Percentiles rank a stretch among this genome's conserved stretches.
phyloP scores from a whole-genome alignment of 2,329 filamentous ascomycete genomes.

The Emergomyces orientalis region DNA sequence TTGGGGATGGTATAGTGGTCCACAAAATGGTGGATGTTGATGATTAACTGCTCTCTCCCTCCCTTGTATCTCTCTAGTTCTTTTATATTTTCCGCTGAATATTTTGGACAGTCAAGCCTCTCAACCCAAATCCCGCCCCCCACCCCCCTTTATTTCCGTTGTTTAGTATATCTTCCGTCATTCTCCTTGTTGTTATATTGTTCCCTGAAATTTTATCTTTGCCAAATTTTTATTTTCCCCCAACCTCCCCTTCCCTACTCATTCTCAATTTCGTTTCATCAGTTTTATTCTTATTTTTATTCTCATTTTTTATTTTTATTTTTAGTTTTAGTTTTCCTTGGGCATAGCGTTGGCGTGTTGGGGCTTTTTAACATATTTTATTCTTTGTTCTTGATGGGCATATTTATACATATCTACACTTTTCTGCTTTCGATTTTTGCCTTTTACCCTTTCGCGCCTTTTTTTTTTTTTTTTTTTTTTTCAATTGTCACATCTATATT shows the following conservation, averaged over 20 bases:
- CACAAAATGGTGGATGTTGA: neutral
- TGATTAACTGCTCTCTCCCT: neutral
- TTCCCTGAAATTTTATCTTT: neutral
- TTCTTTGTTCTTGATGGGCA: neutral
- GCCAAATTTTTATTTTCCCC: neutral
- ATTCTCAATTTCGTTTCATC: neutral
- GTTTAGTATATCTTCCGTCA: neutral
- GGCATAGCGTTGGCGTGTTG: slow-evolving; percentile 11
- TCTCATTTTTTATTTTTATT: neutral
- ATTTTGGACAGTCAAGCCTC: neutral
- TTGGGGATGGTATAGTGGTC: neutral
- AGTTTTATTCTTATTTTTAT: neutral
- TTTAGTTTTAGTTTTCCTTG: neutral
- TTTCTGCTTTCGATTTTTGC: slow-evolving; percentile 2
- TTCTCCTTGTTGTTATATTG: slow-evolving; percentile 1
- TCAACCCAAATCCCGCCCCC: neutral
- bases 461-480: slow-evolving; percentile 23
- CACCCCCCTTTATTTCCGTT: neutral
- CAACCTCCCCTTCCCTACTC: neutral
- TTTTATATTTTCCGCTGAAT: neutral
- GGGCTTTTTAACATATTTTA: neutral
- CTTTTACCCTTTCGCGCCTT: slow-evolving; percentile 2
- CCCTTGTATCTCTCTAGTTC: neutral
- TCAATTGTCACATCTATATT: neutral
- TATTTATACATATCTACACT: slow-evolving; percentile 9